Evolutionary conservation across 768 basidiomycete genomes (phyloP), one percentile per base, ranked within the genome.

Genomic region (Leccinellum albellum): DNA sequence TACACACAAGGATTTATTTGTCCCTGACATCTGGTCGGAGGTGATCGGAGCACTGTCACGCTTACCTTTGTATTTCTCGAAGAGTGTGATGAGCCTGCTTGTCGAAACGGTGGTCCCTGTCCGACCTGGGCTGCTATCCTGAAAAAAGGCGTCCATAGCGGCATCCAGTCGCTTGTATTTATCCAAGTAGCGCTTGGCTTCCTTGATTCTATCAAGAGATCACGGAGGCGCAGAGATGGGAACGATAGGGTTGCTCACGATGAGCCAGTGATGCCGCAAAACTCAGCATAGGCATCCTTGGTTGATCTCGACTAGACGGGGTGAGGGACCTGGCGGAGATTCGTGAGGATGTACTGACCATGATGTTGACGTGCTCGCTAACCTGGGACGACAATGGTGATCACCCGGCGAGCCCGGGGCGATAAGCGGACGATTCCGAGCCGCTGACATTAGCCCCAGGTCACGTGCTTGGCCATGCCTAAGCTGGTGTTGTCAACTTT

Each of bases 91-190:
- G 26, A 90, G 69, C 62, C 81, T 87, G 73, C 76, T 79, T 13
- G 79, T 78, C 8, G 82, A 84, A 7, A 79, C 77, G 8, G 68
- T 65, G 1, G 58, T 29, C 0, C 60, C 63, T 1, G 50, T 3
- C 17, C 59, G 52, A 20, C 65, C 58, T 13, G 9, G 26, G 1
- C 53, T 55, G 20, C 54, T 45, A 53, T 88, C 81, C 62, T 80
- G 83, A 73, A 82, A 89, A 69, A 78, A 92, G 1, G 87, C 83
- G 68, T 91, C 87, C 46, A 90, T 73, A 23, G 89, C 89, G n/a
- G 77, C 70, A 54, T 92, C 89, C 44, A 89, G 71, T 35, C 84
- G 81, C 63, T 83, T 85, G 74, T 88, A 78, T 62, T 83, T 85
- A 59, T 89, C 83, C 48, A 91, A 68, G 72, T 82, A 90, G 66